Evolutionary conservation across 208 protist species (phyloP).

Genomic region (Trypanosoma platydactyli): DNA sequence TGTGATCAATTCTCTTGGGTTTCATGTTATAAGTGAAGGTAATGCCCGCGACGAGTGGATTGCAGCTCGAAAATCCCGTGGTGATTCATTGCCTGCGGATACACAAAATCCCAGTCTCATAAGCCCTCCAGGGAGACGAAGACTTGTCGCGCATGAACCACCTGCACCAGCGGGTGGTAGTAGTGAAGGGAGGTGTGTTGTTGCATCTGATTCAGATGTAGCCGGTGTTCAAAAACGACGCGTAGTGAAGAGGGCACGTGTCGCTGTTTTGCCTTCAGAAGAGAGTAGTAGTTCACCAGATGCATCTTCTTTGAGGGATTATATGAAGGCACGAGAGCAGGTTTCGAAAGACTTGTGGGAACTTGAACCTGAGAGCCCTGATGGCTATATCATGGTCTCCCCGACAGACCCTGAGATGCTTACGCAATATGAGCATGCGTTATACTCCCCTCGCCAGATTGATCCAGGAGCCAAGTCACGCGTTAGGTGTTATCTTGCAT

Average conservation of each 20-base stretch:
- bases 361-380: slow-evolving; percentile 58
- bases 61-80: neutral
- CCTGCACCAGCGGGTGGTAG: neutral
- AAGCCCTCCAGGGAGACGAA: slow-evolving; percentile 47
- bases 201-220: neutral
- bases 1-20: slow-evolving; percentile 56
- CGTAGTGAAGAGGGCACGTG: slow-evolving; percentile 26
- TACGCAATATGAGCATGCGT: slow-evolving; percentile 33
- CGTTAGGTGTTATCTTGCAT: slow-evolving; percentile 61
- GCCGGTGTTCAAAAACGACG: slow-evolving; percentile 15
- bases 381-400: slow-evolving; percentile 73
- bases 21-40: slow-evolving; percentile 18
- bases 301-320: slow-evolving; percentile 3
- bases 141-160: slow-evolving; percentile 6
- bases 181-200: neutral
- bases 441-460: slow-evolving; percentile 51
- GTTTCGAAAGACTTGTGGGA: slow-evolving; percentile 54
- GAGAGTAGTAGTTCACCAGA: neutral
- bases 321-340: slow-evolving; percentile 28
- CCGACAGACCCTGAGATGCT: slow-evolving; percentile 33
- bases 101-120: slow-evolving; percentile 17
- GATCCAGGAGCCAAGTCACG: slow-evolving; percentile 59
- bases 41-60: slow-evolving; percentile 17
- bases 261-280: neutral
- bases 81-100: slow-evolving; percentile 10